Evolutionary conservation across 164 flowering plant species (phyloP), one percentile per base, ranked within the genome.

Genomic region (Kingdonia uniflora): DNA sequence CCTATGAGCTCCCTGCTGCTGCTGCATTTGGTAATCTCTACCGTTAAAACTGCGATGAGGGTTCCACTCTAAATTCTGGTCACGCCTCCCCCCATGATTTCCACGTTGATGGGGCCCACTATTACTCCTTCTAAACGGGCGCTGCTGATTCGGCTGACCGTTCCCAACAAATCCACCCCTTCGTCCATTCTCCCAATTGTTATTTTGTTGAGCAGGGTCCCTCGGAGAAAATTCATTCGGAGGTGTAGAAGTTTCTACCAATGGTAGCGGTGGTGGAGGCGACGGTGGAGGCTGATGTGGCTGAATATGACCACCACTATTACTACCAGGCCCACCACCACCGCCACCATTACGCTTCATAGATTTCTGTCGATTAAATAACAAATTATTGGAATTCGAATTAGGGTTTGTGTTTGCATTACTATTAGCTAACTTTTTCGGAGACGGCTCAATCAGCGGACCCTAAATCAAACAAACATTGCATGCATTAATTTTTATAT

Each of bases 61-160:
- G 51, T 68, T 75, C 81, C 77, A 76, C 19, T 76, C 81, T 42
- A 71, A 71, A 63, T 66, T 76, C 10, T 71, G 81, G 26, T 81
- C 86, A 40, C 85, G 90, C 69, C 87, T 74, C 52, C 74, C 72
- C 16, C 87, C 85, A 70, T 73, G 66, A 57, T 76, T 80, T 20
- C 80, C 76, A 26, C 84, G 84, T 0, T 60, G 63, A 56, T 79
- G 80, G 2, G 71, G 53, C 1, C 85, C 81, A 16, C 77, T 65
- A 58, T 52, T 71, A 2, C 80, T 78, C 57, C 81, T 75, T 58
- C 85, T 69, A 49, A 42, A 70, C 1, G 82, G 56, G 63, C 66
- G 73, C 1, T 75, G 87, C 12, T 65, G 89, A 11, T 62, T 80
- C 24, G 74, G 76, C 49, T 67, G 77, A 45, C 73, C 83, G 56